Evolutionary conservation across 1,284 basidiomycete species (phyloP).

Genomic region (Malassezia furfur): DNA sequence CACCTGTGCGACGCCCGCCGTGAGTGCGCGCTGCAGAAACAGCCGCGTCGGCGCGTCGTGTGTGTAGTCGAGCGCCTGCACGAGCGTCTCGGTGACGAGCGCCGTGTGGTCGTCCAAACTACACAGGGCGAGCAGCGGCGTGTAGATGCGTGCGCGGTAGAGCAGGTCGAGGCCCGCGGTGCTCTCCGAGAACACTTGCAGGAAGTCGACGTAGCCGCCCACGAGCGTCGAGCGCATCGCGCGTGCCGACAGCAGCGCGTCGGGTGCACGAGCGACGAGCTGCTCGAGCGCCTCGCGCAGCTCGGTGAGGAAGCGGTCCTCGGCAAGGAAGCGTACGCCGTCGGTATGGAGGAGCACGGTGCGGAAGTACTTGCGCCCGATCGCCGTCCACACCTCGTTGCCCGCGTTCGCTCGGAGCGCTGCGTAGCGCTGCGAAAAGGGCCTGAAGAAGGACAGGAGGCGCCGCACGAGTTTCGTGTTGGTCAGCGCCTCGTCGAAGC

Average conservation of each 20-base stretch:
- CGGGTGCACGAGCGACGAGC: constrained; percentile 49
- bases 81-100: neutral
- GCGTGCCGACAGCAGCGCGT: constrained; percentile 76
- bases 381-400: constrained; percentile 43
- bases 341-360: constrained; percentile 75
- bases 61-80: constrained; percentile 54
- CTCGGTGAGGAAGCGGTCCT: constrained; percentile 78
- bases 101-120: constrained; percentile 55
- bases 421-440: constrained; percentile 74
- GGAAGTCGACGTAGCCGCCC: constrained; percentile 89
- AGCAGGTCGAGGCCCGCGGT: constrained; percentile 78
- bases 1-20: constrained; percentile 47
- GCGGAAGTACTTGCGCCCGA: constrained; percentile 62
- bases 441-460: constrained; percentile 84
- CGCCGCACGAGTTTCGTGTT: constrained; percentile 77
- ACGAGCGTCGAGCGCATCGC: constrained; percentile 74
- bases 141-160: constrained; percentile 85
- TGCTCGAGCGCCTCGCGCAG: constrained; percentile 80
- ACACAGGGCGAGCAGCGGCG: constrained; percentile 84
- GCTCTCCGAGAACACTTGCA: constrained; percentile 77
- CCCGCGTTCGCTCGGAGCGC: constrained; percentile 59
- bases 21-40: constrained; percentile 83
- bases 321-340: constrained; percentile 70
- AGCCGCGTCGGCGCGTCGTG: constrained; percentile 37
- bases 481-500: constrained; percentile 91